Conservation (phyloP, 805 yeast species). For the Phaffomyces antillensis region DNA sequence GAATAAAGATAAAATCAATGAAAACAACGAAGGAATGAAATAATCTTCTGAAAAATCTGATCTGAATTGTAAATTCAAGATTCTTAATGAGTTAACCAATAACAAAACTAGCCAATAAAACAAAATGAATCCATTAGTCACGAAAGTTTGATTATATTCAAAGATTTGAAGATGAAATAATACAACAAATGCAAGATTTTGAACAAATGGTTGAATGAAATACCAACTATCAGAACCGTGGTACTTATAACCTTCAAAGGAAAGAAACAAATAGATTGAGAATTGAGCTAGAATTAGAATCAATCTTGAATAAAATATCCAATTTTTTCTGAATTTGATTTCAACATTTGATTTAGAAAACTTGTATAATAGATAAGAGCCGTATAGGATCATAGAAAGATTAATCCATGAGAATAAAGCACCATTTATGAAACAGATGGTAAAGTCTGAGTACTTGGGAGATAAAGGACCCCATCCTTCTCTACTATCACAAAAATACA, state of each 20-base stretch:
- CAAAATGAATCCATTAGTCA: slow-evolving; percentile 63
- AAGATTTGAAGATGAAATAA: slow-evolving; percentile 55
- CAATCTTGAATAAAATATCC: slow-evolving; percentile 30
- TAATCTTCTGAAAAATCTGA: slow-evolving; percentile 17
- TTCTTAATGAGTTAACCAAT: slow-evolving; percentile 39
- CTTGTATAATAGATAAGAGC: slow-evolving; percentile 30
- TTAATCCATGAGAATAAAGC: slow-evolving; percentile 36
- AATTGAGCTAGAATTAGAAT: slow-evolving; percentile 25
- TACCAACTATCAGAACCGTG: slow-evolving; percentile 20
- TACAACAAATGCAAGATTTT: slow-evolving; percentile 36
- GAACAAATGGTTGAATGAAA: slow-evolving; percentile 30
- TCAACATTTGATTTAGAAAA: slow-evolving; percentile 16
- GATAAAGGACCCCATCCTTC: slow-evolving; percentile 41
- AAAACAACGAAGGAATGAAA: slow-evolving; percentile 28
- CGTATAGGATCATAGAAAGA: slow-evolving; percentile 35
- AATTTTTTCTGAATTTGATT: slow-evolving; percentile 31
- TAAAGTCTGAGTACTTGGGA: slow-evolving; percentile 41
- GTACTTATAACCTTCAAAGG: slow-evolving; percentile 16
- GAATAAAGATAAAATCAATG: slow-evolving; percentile 25
- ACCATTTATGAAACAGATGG: slow-evolving; percentile 56
- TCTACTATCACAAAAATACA: slow-evolving; percentile 19
- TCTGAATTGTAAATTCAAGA: slow-evolving; percentile 33
- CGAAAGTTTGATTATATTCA: slow-evolving; percentile 59
- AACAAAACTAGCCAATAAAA: slow-evolving; percentile 66
- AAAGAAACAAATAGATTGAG: slow-evolving; percentile 20